These are phyloP conservation scores for Cyclocybe cylindracea DNA, from an alignment of 768 basidiomycete species.

Conservation along the genomic window DNA sequence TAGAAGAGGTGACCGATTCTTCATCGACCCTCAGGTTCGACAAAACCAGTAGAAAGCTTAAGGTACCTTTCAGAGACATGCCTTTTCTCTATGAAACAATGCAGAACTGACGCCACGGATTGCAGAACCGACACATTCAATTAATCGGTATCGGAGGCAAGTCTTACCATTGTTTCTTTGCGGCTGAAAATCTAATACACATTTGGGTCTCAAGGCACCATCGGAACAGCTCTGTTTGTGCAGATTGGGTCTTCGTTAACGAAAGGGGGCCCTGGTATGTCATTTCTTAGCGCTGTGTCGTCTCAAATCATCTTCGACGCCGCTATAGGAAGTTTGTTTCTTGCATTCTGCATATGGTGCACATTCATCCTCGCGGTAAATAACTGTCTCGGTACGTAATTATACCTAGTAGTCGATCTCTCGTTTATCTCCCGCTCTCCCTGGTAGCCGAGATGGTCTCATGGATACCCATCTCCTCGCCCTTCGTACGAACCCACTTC, in stretches of 20 bases:
- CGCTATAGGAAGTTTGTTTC: slow-evolving; percentile 43
- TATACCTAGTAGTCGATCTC: neutral
- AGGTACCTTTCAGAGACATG: slow-evolving; percentile 11
- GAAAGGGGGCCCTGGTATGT: slow-evolving; percentile 63
- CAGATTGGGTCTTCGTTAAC: slow-evolving; percentile 65
- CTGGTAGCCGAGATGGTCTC: slow-evolving; percentile 75
- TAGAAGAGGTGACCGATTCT: slow-evolving; percentile 9
- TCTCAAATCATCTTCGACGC: slow-evolving; percentile 9
- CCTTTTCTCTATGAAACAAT: neutral
- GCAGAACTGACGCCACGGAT: neutral
- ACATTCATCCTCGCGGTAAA: slow-evolving; percentile 50
- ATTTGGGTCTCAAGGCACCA: slow-evolving; percentile 45
- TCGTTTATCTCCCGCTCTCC: slow-evolving; percentile 20
- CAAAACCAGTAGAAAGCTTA: slow-evolving; percentile 19
- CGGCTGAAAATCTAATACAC: neutral
- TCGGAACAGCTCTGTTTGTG: slow-evolving; percentile 75
- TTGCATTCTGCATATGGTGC: slow-evolving; percentile 53
- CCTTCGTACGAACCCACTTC: slow-evolving; percentile 51
- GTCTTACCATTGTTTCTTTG: slow-evolving; percentile 1
- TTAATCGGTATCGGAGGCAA: slow-evolving; percentile 53
- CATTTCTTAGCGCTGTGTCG: slow-evolving; percentile 28
- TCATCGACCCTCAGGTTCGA: slow-evolving; percentile 9
- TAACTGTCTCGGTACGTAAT: slow-evolving; percentile 41
- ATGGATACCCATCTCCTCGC: slow-evolving; percentile 78
- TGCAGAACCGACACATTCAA: slow-evolving; percentile 52